These are phyloP conservation scores for Linnemannia elongata DNA, from an alignment of 192 early-diverging fungal genomes.

Conservation along the genomic window DNA sequence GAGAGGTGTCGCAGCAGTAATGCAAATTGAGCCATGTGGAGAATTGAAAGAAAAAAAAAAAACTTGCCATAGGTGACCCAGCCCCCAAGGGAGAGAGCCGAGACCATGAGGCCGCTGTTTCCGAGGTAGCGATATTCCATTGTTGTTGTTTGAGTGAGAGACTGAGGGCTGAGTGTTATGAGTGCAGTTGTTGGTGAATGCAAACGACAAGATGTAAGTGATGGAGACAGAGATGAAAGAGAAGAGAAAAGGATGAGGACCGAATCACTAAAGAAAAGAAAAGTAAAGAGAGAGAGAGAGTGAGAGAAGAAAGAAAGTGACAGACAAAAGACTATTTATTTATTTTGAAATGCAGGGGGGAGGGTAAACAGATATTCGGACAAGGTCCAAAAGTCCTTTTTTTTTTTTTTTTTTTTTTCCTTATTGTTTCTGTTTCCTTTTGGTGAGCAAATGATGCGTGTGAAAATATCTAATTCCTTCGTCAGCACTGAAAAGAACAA, in stretches of 20 bases:
- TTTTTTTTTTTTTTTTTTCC: background rate
- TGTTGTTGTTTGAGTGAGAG: too few relatives aligned
- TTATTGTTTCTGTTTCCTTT: background rate
- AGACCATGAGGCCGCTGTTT: slow-evolving; percentile 82
- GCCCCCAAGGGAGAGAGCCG: slow-evolving; percentile 75
- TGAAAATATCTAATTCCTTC: background rate
- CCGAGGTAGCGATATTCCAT: slow-evolving; percentile 91
- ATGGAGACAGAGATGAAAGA: background rate
- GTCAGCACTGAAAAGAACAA: background rate
- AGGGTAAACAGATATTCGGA: background rate
- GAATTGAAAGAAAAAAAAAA: background rate
- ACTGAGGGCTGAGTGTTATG: background rate
- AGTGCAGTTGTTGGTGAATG: background rate
- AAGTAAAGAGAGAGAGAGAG: slow-evolving; percentile 12
- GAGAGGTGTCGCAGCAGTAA: background rate
- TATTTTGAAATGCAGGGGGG: background rate
- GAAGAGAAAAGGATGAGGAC: background rate
- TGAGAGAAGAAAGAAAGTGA: slow-evolving; percentile 18
- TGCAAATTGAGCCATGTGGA: background rate
- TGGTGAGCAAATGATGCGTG: background rate
- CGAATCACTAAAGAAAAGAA: background rate
- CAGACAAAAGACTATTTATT: background rate
- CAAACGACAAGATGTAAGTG: background rate
- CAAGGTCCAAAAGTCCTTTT: background rate
- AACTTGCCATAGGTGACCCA: slow-evolving; percentile 80